Conservation (phyloP, 2,329 filamentous ascomycete species). For the Pseudocercospora fijiensis region DNA sequence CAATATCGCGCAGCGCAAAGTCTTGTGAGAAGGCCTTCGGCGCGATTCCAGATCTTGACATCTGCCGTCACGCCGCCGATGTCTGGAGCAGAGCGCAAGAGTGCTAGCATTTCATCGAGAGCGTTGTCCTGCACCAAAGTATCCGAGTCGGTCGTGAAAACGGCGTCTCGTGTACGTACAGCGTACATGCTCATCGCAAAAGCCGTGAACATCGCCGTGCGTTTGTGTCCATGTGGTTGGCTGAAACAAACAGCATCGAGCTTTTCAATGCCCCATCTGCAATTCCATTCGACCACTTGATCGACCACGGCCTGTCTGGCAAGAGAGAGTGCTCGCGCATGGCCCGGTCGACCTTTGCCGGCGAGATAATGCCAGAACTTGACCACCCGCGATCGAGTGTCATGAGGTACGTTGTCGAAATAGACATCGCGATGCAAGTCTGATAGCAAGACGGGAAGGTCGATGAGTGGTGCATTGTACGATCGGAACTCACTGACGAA, state of each 20-base stretch:
- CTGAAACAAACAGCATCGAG: slow-evolving; percentile 10
- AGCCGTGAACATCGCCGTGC: slow-evolving; percentile 12
- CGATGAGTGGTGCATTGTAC: slow-evolving; percentile 7
- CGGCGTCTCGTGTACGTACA: neutral
- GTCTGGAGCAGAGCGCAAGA: neutral
- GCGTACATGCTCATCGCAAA: slow-evolving; percentile 3
- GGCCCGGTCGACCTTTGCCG: slow-evolving; percentile 4
- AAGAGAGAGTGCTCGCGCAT: neutral
- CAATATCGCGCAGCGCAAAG: slow-evolving; percentile 12
- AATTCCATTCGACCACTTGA: slow-evolving; percentile 8
- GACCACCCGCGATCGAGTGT: neutral
- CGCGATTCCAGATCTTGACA: slow-evolving; percentile 14
- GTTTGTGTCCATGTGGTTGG: slow-evolving; percentile 11
- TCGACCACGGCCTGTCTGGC: slow-evolving; percentile 6
- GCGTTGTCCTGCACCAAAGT: slow-evolving; percentile 2
- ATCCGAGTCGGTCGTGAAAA: slow-evolving; percentile 10
- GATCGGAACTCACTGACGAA: slow-evolving; percentile 6
- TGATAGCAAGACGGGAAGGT: slow-evolving; percentile 8
- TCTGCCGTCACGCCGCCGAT: slow-evolving; percentile 13
- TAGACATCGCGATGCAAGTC: slow-evolving; percentile 11
- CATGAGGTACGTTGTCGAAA: slow-evolving; percentile 2
- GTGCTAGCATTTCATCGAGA: slow-evolving; percentile 7
- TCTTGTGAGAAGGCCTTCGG: slow-evolving; percentile 11
- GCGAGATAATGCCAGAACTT: neutral
- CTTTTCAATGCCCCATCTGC: neutral